Evolutionary conservation across 2,329 filamentous ascomycete genomes (phyloP).

Genomic region (Amauroascus verrucosus): DNA sequence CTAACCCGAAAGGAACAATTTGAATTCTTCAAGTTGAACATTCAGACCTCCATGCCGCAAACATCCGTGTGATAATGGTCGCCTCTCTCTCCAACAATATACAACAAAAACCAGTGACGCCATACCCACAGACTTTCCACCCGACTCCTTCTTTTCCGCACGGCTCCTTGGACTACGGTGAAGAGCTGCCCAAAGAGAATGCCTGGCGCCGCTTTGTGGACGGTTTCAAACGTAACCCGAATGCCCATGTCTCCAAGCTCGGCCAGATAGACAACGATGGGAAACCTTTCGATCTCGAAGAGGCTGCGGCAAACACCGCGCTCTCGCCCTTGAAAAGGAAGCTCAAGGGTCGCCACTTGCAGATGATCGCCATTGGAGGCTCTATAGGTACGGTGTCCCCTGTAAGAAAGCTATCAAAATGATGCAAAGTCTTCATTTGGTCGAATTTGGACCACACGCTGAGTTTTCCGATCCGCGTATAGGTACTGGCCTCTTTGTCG

Average conservation of each 20-base stretch:
- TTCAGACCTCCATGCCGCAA: neutral
- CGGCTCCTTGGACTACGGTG: slow-evolving; percentile 5
- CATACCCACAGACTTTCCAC: neutral
- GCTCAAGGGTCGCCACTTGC: slow-evolving; percentile 45
- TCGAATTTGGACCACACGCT: neutral
- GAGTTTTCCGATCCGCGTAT: neutral
- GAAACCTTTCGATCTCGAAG: slow-evolving; percentile 22
- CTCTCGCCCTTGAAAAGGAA: slow-evolving; percentile 22
- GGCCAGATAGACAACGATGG: slow-evolving; percentile 12
- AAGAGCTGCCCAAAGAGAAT: slow-evolving; percentile 6
- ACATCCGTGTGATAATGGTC: neutral
- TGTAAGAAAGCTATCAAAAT: neutral
- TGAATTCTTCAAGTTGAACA: too few relatives aligned
- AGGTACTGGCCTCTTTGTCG: slow-evolving; percentile 37
- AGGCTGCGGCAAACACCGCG: slow-evolving; percentile 22
- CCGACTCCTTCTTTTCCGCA: neutral
- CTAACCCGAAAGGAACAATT: neutral
- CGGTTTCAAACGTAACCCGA: slow-evolving; percentile 25
- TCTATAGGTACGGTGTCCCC: slow-evolving; percentile 33
- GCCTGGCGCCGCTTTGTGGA: slow-evolving; percentile 20
- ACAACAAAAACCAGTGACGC: neutral
- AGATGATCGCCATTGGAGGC: slow-evolving; percentile 51
- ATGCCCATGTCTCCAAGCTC: slow-evolving; percentile 19
- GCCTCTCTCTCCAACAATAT: neutral
- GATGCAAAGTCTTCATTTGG: neutral